These are phyloP conservation scores for Paramecium caudatum DNA, from an alignment of 73 alveolate genomes.

Conservation along the genomic window DNA sequence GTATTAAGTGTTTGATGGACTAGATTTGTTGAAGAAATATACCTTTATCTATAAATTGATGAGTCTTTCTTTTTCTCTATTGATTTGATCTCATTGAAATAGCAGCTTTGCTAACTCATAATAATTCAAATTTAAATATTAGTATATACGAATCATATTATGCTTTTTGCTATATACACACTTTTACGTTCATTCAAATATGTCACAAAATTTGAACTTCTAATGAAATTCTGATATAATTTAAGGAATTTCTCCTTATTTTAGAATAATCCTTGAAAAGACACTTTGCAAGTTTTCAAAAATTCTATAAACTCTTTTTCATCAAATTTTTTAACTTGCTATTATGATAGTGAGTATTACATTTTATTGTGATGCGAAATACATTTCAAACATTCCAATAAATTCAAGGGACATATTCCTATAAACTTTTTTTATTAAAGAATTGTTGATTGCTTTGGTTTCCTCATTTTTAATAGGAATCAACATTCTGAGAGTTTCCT, in stretches of 20 bases:
- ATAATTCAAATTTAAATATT: slow-evolving; percentile 57
- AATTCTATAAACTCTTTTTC: slow-evolving; percentile 66
- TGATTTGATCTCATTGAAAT: slow-evolving; percentile 6
- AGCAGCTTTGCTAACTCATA: slow-evolving; percentile 32
- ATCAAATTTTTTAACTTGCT: slow-evolving; percentile 68
- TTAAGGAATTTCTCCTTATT: slow-evolving; percentile 58
- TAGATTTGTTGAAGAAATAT: background rate
- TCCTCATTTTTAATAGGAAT: slow-evolving; percentile 71
- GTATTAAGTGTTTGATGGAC: slow-evolving; percentile 38
- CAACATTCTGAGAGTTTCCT: slow-evolving; percentile 60
- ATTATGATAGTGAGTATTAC: background rate
- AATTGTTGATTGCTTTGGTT: slow-evolving; percentile 69
- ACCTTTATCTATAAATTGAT: slow-evolving; percentile 12
- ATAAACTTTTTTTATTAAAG: slow-evolving; percentile 58
- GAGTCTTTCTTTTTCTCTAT: slow-evolving; percentile 5
- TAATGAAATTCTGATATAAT: slow-evolving; percentile 69
- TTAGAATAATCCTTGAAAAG: slow-evolving; percentile 66
- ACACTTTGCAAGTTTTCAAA: slow-evolving; percentile 17
- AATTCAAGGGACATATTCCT: slow-evolving; percentile 70
- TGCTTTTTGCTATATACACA: slow-evolving; percentile 70
- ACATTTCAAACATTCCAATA: slow-evolving; percentile 71
- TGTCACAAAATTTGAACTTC: slow-evolving; percentile 69
- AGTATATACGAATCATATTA: slow-evolving; percentile 31
- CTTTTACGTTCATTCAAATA: slow-evolving; percentile 67
- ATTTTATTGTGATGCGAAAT: slow-evolving; percentile 15